Conservation (phyloP, 345 rosid genomes). For the Populus euphratica region DNA sequence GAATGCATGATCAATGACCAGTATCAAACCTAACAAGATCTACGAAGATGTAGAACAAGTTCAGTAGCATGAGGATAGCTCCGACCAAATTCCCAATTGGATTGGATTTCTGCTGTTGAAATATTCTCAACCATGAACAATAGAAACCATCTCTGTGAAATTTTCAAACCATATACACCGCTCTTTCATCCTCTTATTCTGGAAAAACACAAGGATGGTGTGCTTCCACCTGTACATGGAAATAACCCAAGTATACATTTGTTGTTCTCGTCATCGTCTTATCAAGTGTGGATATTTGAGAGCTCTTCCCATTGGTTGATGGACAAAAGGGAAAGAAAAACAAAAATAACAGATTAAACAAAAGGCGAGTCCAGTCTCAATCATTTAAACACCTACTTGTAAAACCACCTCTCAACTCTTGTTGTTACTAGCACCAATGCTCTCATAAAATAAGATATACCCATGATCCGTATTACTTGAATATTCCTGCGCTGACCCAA, state of each 20-base stretch:
- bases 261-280: slow-evolving; percentile 28
- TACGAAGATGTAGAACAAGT: not conserved
- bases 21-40: not conserved
- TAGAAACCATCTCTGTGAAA: slow-evolving; percentile 23
- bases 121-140: slow-evolving; percentile 33
- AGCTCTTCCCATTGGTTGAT: slow-evolving; percentile 30
- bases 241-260: slow-evolving; percentile 47
- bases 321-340: slow-evolving; percentile 17
- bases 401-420: slow-evolving; percentile 43
- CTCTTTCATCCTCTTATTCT: slow-evolving; percentile 43
- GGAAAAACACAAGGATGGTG: slow-evolving; percentile 30
- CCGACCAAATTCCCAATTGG: slow-evolving; percentile 9
- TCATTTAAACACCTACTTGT: slow-evolving; percentile 42
- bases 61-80: not conserved
- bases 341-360: slow-evolving; percentile 16
- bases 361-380: slow-evolving; percentile 26
- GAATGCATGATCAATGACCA: not conserved
- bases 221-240: slow-evolving; percentile 62
- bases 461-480: slow-evolving; percentile 98
- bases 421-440: slow-evolving; percentile 54
- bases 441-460: slow-evolving; percentile 93
- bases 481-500: slow-evolving; percentile 95
- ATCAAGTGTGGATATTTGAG: slow-evolving; percentile 28
- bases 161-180: slow-evolving; percentile 42
- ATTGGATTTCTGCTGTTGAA: slow-evolving; percentile 22